Conservation (phyloP, 1,284 basidiomycete genomes). For the Uromyces viciae-fabae region DNA sequence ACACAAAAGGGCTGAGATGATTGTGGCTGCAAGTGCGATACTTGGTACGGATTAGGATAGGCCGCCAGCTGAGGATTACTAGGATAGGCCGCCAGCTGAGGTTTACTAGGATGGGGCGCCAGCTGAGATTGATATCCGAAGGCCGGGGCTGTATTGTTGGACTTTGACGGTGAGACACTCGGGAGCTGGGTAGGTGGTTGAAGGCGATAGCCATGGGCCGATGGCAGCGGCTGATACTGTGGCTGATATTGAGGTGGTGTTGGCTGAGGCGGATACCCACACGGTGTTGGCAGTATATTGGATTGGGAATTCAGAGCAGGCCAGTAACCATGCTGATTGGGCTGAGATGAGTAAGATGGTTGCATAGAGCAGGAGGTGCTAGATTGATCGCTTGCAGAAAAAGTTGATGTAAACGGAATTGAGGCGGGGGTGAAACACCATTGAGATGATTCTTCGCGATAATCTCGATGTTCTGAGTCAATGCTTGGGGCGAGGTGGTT, state of each 20-base stretch:
- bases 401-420: conserved; percentile 4
- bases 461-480: neutral
- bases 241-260: neutral
- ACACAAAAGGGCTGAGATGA: too few relatives aligned
- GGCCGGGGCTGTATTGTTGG: neutral
- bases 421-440: neutral
- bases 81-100: too few relatives aligned
- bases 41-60: too few relatives aligned
- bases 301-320: neutral
- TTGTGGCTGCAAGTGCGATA: too few relatives aligned
- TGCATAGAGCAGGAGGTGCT: neutral
- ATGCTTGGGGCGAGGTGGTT: neutral
- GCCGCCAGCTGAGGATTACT: too few relatives aligned
- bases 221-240: neutral
- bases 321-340: neutral
- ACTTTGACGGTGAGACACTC: neutral
- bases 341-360: neutral
- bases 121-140: neutral
- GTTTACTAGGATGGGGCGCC: too few relatives aligned
- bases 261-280: neutral
- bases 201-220: neutral
- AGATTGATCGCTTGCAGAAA: neutral
- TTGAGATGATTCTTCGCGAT: neutral
- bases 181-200: neutral
- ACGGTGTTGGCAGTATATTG: neutral